These are phyloP conservation scores for Populus trichocarpa DNA, from an alignment of 441 rosid genomes.

Conservation along the genomic window DNA sequence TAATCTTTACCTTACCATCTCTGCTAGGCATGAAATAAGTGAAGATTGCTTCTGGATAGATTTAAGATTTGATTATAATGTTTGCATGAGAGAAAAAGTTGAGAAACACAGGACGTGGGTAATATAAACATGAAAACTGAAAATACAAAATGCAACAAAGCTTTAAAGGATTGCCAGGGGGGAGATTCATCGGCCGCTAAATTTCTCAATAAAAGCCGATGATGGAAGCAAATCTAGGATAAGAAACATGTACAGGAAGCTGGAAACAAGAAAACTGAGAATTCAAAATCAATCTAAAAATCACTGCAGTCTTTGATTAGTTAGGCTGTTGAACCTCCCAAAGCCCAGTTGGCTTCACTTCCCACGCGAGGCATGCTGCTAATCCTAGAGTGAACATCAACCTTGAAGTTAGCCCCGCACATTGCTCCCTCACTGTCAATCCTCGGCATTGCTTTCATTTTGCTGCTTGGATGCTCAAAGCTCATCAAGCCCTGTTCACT, in stretches of 20 bases:
- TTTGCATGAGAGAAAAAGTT: not conserved
- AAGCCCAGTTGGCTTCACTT: constrained; percentile 87
- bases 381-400: constrained; percentile 56
- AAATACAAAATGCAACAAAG: not conserved
- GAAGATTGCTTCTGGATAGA: not conserved
- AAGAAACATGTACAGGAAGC: not conserved
- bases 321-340: constrained; percentile 27
- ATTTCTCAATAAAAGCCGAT: not conserved
- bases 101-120: not conserved
- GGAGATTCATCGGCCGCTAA: not conserved
- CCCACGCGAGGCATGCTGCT: constrained; percentile 73
- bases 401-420: constrained; percentile 81
- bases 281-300: not conserved
- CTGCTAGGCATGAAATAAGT: not conserved
- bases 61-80: not conserved
- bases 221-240: not conserved
- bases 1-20: too few relatives aligned
- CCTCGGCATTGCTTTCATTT: constrained; percentile 82
- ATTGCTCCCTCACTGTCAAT: constrained; percentile 84
- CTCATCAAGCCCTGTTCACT: constrained; percentile 81
- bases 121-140: not conserved
- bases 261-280: not conserved
- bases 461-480: constrained; percentile 78
- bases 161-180: not conserved
- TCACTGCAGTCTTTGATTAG: not conserved